Evolutionary conservation across 257 asterid genomes (phyloP).

Genomic region (Cruciata laevipes): DNA sequence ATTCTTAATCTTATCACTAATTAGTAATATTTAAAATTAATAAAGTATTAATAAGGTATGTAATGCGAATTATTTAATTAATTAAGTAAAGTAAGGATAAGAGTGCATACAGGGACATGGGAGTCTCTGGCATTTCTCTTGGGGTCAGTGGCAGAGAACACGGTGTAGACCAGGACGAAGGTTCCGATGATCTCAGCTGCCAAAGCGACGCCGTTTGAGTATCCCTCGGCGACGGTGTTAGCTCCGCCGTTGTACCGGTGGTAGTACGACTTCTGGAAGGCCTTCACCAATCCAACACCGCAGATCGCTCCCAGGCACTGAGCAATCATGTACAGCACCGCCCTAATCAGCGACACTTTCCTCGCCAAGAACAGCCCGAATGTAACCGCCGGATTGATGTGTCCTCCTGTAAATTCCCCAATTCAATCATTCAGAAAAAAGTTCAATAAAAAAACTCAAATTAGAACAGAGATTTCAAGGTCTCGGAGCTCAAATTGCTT

Average conservation of each 20-base stretch:
- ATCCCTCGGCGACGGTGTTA: constrained; percentile 37
- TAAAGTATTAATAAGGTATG: too few relatives aligned
- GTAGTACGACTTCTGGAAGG: constrained; percentile 48
- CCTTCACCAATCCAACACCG: constrained; percentile 73
- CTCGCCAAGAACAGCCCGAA: constrained; percentile 63
- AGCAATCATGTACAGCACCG: constrained; percentile 56
- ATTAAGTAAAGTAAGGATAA: not conserved
- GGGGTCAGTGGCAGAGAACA: constrained; percentile 74
- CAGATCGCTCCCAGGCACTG: constrained; percentile 69
- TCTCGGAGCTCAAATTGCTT: not conserved
- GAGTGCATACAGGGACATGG: constrained; percentile 54
- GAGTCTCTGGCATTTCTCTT: constrained; percentile 75
- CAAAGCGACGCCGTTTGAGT: constrained; percentile 53
- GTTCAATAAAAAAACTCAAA: not conserved
- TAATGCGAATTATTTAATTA: not conserved
- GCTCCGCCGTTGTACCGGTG: constrained; percentile 60
- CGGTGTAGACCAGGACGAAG: constrained; percentile 68
- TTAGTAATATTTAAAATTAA: too few relatives aligned
- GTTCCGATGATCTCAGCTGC: constrained; percentile 76
- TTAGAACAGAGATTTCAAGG: not conserved
- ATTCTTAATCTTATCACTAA: too few relatives aligned
- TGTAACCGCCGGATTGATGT: constrained; percentile 62
- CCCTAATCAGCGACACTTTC: constrained; percentile 59
- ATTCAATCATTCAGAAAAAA: not conserved
- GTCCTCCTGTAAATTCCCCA: constrained; percentile 34